Percentiles rank a stretch among this genome's conserved stretches.
phyloP scores from a whole-genome alignment of 495 filamentous ascomycete species.

The Podospora didyma region DNA sequence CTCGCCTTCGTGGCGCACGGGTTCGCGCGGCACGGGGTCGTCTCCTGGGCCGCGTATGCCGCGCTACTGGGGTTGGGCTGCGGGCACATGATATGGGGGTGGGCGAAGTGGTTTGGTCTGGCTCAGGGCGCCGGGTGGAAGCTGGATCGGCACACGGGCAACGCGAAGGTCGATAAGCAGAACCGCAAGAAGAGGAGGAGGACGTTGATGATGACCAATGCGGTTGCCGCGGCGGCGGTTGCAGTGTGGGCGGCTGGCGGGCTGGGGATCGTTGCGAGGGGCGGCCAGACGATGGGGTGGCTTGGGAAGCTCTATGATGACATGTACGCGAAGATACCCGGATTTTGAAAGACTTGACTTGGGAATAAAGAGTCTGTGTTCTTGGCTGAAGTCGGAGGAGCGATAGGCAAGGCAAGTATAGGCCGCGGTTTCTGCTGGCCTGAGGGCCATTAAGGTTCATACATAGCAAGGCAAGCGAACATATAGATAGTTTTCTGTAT shows the following conservation, averaged over 20 bases:
- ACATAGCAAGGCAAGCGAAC: too few relatives aligned
- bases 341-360: too few relatives aligned
- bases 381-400: too few relatives aligned
- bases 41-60: constrained; percentile 64
- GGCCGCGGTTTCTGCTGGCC: too few relatives aligned
- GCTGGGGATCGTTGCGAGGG: constrained; percentile 69
- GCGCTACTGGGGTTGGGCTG: constrained; percentile 64
- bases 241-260: constrained; percentile 77
- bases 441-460: too few relatives aligned
- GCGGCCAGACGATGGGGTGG: constrained; percentile 70
- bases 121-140: constrained; percentile 38
- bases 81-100: constrained; percentile 81
- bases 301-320: constrained; percentile 72
- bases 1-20: constrained; percentile 83
- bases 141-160: constrained; percentile 22
- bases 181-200: constrained; percentile 48
- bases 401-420: too few relatives aligned
- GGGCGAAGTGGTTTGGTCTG: constrained; percentile 66
- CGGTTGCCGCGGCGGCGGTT: constrained; percentile 50
- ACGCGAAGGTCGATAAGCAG: constrained; percentile 26
- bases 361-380: too few relatives aligned
- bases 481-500: too few relatives aligned
- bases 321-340: constrained; percentile 39
- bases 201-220: constrained; percentile 68
- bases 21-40: constrained; percentile 61